These are phyloP conservation scores for Sporothrix curviconia DNA, from an alignment of 2,329 filamentous ascomycete genomes.

Conservation along the genomic window DNA sequence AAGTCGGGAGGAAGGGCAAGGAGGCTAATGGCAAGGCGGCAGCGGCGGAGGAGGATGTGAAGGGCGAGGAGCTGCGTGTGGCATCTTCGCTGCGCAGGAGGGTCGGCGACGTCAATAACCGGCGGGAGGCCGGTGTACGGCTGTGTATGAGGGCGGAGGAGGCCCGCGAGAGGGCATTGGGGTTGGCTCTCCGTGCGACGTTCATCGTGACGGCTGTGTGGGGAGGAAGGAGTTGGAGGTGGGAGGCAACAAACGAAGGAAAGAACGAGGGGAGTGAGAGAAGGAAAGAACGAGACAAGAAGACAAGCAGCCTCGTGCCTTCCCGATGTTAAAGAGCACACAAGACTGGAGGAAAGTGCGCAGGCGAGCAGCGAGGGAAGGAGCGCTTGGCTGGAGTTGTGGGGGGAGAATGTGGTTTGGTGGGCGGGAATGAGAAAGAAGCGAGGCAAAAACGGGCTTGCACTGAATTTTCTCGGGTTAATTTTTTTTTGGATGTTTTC, in stretches of 20 bases:
- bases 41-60: constrained; percentile 20
- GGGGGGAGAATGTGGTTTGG: background rate
- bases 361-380: background rate
- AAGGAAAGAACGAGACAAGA: constrained; percentile 16
- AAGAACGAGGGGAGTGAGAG: constrained; percentile 8
- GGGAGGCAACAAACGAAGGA: background rate
- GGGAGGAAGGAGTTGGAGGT: background rate
- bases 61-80: constrained; percentile 24
- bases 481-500: too few species aligned
- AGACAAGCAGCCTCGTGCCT: constrained; percentile 13
- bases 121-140: constrained; percentile 43
- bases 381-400: constrained; percentile 3
- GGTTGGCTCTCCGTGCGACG: constrained; percentile 37
- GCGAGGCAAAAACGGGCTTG: constrained; percentile 7
- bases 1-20: constrained; percentile 39
- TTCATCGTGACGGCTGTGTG: constrained; percentile 35
- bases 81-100: constrained; percentile 13
- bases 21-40: constrained; percentile 35
- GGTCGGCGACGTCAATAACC: constrained; percentile 33
- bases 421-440: constrained; percentile 1
- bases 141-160: constrained; percentile 30
- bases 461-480: constrained; percentile 15
- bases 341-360: background rate
- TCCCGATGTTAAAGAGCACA: constrained; percentile 4
- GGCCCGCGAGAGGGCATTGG: constrained; percentile 36